A percentile compares a stretch with the other conserved stretches of the same genome.
These are phyloP conservation scores for Sporothrix inflata DNA, from an alignment of 2,329 filamentous ascomycete genomes.

Conservation along the genomic window DNA sequence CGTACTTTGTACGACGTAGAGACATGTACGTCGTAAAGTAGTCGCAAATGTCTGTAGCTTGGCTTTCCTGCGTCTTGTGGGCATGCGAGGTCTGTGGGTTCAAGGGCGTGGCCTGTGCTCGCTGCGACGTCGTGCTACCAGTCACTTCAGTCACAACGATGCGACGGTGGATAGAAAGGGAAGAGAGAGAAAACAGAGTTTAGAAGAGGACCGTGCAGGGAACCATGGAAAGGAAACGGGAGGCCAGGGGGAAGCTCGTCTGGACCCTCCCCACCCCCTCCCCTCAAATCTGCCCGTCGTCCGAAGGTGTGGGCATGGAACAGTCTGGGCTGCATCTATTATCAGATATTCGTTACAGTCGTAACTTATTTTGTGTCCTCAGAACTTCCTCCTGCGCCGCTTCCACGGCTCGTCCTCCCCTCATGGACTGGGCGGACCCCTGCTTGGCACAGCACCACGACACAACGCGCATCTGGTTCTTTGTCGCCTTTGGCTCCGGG, in stretches of 20 bases:
- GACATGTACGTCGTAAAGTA: background rate
- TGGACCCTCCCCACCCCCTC: conserved; percentile 10
- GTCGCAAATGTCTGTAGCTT: background rate
- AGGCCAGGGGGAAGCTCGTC: conserved; percentile 6
- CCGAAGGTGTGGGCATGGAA: background rate
- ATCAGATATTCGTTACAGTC: background rate
- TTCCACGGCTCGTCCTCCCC: conserved; percentile 3
- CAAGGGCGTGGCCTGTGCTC: conserved; percentile 1
- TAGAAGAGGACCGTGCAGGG: conserved; percentile 13
- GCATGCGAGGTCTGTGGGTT: conserved; percentile 20
- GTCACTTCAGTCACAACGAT: background rate
- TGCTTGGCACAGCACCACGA: background rate
- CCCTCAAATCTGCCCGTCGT: conserved; percentile 8
- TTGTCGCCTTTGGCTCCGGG: background rate
- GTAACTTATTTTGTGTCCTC: background rate
- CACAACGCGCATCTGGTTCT: background rate
- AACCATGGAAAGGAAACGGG: background rate
- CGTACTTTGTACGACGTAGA: conserved; percentile 1
- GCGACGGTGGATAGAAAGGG: background rate
- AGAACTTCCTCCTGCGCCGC: background rate
- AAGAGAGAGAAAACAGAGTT: background rate
- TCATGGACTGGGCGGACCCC: background rate
- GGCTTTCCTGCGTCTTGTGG: background rate
- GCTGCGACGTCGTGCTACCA: background rate
- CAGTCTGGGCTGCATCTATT: conserved; percentile 11